Base-by-base conservation (phyloP, 148 eudicot species). In the Talinum fruticosum region DNA sequence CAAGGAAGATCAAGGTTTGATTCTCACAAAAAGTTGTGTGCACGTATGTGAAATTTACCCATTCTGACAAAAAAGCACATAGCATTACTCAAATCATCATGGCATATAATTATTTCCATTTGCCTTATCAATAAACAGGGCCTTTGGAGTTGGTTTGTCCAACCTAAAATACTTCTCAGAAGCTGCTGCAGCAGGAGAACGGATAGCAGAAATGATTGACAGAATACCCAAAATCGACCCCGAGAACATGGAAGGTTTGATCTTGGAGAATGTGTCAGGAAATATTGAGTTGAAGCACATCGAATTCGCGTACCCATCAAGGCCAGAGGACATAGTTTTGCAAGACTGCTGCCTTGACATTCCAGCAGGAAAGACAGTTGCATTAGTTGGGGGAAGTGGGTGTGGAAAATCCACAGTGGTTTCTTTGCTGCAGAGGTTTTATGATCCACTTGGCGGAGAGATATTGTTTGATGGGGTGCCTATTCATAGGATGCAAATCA, bases 301-400 rank as follows among this genome's bases (percentile, higher is more conserved):
- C 0, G 76, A 81, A 12, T 94, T 94, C 45, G 84, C 85, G 2
- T 94, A 92, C 82, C 98, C 98, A 13, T 90, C 98, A 6, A 80
- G 98, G 66, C 97, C 95, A 1, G 97, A 90, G 23, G 74, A 84
- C 45, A 24, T 67, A 19, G 89, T 94, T 24, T 88, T 94, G 45
- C 79, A 62, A 7, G 88, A 90, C 73, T 88, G 92, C 62, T 85
- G 84, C 59, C 85, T 94, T 10, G 84, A 78, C 69, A 57, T 90
- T 69, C 92, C 90, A 0, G 87, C 92, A 3, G 95, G 93, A 7
- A 83, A 81, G 73, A 86, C 89, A 0, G 87, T 91, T 73, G 98
- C 98, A 4, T 75, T 93, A 65, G 98, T 93, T 0, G 97, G 98
- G 6, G 90, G 88, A 23, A 94, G 97, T 83, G 98, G 98, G 10